phyloP scores from a whole-genome alignment of 2,329 filamentous ascomycete genomes.

The Sporothrix curviconia region DNA sequence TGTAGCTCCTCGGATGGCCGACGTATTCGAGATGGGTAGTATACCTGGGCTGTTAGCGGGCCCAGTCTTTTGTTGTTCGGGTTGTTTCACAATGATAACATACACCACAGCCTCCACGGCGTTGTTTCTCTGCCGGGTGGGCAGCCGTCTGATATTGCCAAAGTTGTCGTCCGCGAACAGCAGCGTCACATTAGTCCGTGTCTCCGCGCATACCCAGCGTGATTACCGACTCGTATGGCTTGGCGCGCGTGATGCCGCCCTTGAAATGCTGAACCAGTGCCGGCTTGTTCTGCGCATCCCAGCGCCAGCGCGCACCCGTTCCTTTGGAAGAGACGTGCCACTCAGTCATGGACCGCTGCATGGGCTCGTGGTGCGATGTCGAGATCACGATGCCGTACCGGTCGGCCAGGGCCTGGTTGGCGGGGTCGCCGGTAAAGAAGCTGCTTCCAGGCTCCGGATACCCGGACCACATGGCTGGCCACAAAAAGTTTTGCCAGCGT shows the following conservation, averaged over 20 bases:
- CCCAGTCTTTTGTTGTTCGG: not conserved
- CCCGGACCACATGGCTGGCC: slow-evolving; percentile 60
- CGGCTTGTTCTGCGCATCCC: not conserved
- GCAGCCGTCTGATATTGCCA: slow-evolving; percentile 53
- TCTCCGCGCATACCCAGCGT: slow-evolving; percentile 56
- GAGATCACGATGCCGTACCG: slow-evolving; percentile 59
- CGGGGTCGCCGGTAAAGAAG: slow-evolving; percentile 56
- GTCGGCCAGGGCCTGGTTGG: slow-evolving; percentile 53
- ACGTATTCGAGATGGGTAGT: slow-evolving; percentile 57
- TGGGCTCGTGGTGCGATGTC: slow-evolving; percentile 59
- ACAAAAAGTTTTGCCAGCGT: slow-evolving; percentile 62
- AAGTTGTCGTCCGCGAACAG: slow-evolving; percentile 59
- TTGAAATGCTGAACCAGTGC: not conserved
- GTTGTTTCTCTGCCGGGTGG: slow-evolving; percentile 41
- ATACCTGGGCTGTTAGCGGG: slow-evolving; percentile 29
- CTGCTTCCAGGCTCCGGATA: slow-evolving; percentile 43
- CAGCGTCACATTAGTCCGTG: slow-evolving; percentile 54
- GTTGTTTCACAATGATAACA: slow-evolving; percentile 12
- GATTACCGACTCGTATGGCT: slow-evolving; percentile 52
- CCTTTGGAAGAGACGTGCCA: slow-evolving; percentile 28
- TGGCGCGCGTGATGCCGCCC: slow-evolving; percentile 35
- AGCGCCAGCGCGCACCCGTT: not conserved
- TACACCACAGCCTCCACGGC: slow-evolving; percentile 52
- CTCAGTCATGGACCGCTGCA: slow-evolving; percentile 52
- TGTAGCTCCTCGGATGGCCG: slow-evolving; percentile 53